phyloP scores from a whole-genome alignment of 495 filamentous ascomycete species.

The Chaetomium cochliodes region DNA sequence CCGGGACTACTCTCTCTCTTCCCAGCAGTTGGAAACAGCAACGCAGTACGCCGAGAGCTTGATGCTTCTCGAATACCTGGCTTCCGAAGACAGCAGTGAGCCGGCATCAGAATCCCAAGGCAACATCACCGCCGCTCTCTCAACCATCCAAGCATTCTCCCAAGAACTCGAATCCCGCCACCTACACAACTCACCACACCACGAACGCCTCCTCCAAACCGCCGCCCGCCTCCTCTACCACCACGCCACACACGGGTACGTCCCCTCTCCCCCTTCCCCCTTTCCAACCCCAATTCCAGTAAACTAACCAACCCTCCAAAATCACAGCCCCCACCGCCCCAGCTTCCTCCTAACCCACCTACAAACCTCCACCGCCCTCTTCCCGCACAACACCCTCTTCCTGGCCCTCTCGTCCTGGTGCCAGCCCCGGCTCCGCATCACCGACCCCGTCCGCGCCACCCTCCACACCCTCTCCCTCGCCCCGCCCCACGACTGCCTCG shows the following conservation, averaged over 20 bases:
- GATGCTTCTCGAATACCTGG: constrained; percentile 64
- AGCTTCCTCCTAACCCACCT: constrained; percentile 60
- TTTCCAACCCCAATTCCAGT: background rate
- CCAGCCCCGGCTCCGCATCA: constrained; percentile 60
- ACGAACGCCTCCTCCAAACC: constrained; percentile 65
- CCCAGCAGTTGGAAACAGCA: constrained; percentile 45
- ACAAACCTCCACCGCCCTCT: constrained; percentile 55
- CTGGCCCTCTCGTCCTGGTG: constrained; percentile 69
- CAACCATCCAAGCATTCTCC: constrained; percentile 39
- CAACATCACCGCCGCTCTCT: constrained; percentile 51
- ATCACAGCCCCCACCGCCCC: constrained; percentile 58
- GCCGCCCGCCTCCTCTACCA: constrained; percentile 66
- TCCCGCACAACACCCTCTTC: constrained; percentile 78
- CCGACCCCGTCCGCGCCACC: constrained; percentile 67
- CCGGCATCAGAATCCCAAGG: constrained; percentile 43
- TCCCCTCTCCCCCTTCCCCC: background rate
- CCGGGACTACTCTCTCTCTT: constrained; percentile 57
- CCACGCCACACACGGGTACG: constrained; percentile 57
- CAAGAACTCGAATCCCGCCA: constrained; percentile 51
- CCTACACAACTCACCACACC: constrained; percentile 45
- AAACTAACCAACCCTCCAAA: constrained; percentile 1
- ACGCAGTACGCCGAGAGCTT: constrained; percentile 59
- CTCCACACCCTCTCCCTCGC: constrained; percentile 50
- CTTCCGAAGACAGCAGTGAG: constrained; percentile 36
- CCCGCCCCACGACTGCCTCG: constrained; percentile 39